These are phyloP conservation scores for Saururus chinensis DNA, from an alignment of 164 flowering plant species.

Conservation along the genomic window DNA sequence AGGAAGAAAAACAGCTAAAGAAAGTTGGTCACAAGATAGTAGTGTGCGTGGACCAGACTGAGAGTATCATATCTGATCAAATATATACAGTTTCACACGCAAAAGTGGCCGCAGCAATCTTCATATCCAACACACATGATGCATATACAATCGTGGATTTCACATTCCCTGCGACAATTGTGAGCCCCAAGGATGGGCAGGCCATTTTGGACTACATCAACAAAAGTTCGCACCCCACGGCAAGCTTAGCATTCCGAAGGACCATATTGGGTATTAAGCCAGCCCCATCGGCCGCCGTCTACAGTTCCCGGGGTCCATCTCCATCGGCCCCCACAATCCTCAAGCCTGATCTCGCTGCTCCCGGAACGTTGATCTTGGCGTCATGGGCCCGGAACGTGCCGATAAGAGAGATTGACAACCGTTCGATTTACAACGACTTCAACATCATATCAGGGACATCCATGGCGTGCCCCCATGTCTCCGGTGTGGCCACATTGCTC, in stretches of 20 bases:
- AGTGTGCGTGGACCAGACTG: conserved; percentile 8
- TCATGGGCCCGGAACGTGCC: conserved; percentile 23
- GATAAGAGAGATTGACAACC: too few species aligned
- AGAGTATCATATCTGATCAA: conserved; percentile 19
- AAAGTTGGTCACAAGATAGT: conserved; percentile 4
- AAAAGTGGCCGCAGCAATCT: conserved; percentile 29
- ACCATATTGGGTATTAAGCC: too few species aligned
- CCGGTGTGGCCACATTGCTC: too few species aligned
- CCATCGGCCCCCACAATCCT: conserved; percentile 18
- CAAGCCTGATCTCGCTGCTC: conserved; percentile 29
- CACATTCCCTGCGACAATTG: too few species aligned
- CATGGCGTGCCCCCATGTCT: too few species aligned
- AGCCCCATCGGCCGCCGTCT: too few species aligned
- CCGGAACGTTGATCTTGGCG: conserved; percentile 32
- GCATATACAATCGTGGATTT: too few species aligned
- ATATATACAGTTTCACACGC: conserved; percentile 9
- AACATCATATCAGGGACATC: too few species aligned
- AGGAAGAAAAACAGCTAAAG: not conserved
- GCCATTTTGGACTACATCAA: conserved; percentile 20
- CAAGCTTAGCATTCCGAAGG: conserved; percentile 16
- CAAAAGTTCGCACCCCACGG: conserved; percentile 11
- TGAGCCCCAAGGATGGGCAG: too few species aligned
- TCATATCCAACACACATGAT: too few species aligned
- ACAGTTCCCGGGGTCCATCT: too few species aligned
- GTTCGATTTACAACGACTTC: too few species aligned